Evolutionary conservation across 78 protist species (phyloP).

Genomic region (Tieghemostelium lacteum): DNA sequence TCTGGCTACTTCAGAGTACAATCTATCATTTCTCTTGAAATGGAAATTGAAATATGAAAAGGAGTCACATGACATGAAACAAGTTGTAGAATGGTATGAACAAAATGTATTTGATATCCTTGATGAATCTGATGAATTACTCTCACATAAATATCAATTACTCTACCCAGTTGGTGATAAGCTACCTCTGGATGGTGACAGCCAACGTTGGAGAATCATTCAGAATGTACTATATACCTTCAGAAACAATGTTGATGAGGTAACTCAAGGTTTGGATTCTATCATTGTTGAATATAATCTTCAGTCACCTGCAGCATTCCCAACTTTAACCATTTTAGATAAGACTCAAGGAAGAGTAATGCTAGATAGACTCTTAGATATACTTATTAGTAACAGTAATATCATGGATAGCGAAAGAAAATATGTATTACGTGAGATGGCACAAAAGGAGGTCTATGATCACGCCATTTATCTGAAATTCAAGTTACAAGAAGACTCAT

Average conservation of each 20-base stretch:
- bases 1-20: not conserved
- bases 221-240: not conserved
- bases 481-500: not conserved
- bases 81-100: not conserved
- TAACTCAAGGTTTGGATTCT: no score
- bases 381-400: not conserved
- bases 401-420: not conserved
- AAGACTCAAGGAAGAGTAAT: not conserved
- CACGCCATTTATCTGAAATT: not conserved
- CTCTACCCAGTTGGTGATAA: not conserved
- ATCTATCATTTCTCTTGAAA: not conserved
- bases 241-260: not conserved
- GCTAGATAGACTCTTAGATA: not conserved
- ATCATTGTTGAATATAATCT: not conserved
- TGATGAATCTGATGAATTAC: conserved; percentile 34
- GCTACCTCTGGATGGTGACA: not conserved
- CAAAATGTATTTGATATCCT: not conserved
- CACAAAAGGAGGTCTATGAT: not conserved
- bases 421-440: not conserved
- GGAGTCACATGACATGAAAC: not conserved
- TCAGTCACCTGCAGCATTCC: not conserved
- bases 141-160: not conserved
- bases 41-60: not conserved
- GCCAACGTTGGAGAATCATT: not conserved
- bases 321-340: not conserved